A percentile compares a stretch with the other conserved stretches of the same genome.
Evolutionary conservation across 352 stramenopile species (phyloP).

Genomic region (Phytophthora boehmeriae): DNA sequence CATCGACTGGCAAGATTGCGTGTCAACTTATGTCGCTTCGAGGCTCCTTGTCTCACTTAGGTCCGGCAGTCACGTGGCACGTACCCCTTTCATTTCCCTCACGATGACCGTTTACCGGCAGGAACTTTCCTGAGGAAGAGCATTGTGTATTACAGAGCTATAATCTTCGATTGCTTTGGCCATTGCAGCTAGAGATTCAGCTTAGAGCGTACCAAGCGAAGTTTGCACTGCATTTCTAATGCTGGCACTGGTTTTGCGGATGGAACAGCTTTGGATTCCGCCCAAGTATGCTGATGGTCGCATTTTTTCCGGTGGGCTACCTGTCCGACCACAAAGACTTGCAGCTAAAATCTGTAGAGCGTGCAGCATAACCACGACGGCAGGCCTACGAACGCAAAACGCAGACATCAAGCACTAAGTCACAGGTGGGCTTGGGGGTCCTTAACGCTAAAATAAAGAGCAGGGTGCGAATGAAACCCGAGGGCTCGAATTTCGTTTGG

Average conservation of each 20-base stretch:
- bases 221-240: no score
- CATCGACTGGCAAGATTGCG: background rate
- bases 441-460: no score
- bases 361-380: background rate
- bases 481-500: no score
- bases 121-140: no score
- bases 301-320: no score
- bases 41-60: background rate
- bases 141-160: no score
- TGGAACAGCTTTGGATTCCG: no score
- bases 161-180: background rate
- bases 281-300: no score
- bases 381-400: background rate
- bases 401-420: background rate
- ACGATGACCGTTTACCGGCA: no score
- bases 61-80: background rate
- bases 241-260: no score
- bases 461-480: no score
- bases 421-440: background rate
- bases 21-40: background rate
- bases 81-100: background rate
- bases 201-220: background rate
- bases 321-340: slow-evolving; percentile 4
- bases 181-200: background rate
- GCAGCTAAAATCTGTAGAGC: slow-evolving; percentile 1